A percentile compares a stretch with the other conserved stretches of the same genome.
Evolutionary conservation across 2,329 filamentous ascomycete genomes (phyloP).

Genomic region (Colletotrichum tropicale): DNA sequence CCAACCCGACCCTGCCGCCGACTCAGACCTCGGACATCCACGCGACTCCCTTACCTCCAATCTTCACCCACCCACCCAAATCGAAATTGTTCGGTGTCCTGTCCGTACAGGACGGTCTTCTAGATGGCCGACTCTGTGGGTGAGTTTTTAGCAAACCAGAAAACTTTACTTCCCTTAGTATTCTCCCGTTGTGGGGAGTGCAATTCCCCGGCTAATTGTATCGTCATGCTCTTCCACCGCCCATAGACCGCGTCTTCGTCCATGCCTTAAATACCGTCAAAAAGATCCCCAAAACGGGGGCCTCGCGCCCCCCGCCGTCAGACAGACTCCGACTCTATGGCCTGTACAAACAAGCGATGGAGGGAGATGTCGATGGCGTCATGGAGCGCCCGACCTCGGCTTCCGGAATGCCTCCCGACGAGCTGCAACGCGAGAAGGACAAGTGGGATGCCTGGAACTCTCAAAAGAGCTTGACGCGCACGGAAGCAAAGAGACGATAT

Average conservation of each 20-base stretch:
- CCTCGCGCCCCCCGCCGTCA: slow-evolving; percentile 81
- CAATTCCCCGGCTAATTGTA: slow-evolving; percentile 20
- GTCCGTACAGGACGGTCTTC: slow-evolving; percentile 2
- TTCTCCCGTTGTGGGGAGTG: slow-evolving; percentile 24
- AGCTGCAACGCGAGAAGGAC: slow-evolving; percentile 63
- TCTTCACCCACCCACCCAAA: not conserved
- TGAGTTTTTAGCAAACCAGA: slow-evolving; percentile 26
- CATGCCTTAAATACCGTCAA: slow-evolving; percentile 99
- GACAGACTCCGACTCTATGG: slow-evolving; percentile 95
- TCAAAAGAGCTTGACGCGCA: slow-evolving; percentile 81
- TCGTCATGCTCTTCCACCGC: slow-evolving; percentile 13
- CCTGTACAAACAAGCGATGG: slow-evolving; percentile 98
- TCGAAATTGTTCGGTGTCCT: not conserved
- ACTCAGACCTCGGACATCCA: slow-evolving; percentile 5
- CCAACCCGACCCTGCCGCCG: slow-evolving; percentile 4
- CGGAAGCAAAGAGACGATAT: slow-evolving; percentile 92
- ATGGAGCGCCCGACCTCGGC: slow-evolving; percentile 77
- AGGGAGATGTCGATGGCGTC: slow-evolving; percentile 93
- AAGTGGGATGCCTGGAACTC: slow-evolving; percentile 97
- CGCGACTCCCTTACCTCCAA: not conserved
- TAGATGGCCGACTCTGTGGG: slow-evolving; percentile 44
- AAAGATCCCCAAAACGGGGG: slow-evolving; percentile 93
- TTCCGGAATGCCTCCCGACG: slow-evolving; percentile 53
- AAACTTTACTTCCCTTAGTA: slow-evolving; percentile 9
- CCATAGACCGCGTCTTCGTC: slow-evolving; percentile 92